phyloP scores from a whole-genome alignment of 495 filamentous ascomycete species.

The Elasticomyces elasticus region DNA sequence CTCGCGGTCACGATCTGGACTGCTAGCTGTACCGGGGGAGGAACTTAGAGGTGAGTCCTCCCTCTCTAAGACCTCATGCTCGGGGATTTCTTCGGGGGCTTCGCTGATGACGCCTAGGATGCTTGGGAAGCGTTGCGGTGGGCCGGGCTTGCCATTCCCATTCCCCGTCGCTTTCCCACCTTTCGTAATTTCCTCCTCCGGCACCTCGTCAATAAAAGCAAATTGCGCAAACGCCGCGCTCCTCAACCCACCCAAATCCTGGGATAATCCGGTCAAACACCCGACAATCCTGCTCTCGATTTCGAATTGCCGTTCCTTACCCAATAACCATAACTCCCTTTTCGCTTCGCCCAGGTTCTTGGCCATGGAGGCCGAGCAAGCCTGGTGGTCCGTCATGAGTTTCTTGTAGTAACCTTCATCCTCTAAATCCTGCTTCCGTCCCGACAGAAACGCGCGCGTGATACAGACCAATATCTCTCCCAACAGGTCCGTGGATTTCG shows the following conservation, averaged over 20 bases:
- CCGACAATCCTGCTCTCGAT: conserved; percentile 71
- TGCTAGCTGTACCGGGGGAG: no score
- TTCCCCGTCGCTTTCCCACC: background rate
- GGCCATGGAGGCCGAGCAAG: conserved; percentile 54
- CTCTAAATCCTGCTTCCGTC: conserved; percentile 67
- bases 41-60: no score
- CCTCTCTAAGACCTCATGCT: no score
- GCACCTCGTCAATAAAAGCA: conserved; percentile 40
- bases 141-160: no score
- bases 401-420: conserved; percentile 51
- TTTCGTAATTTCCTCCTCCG: background rate
- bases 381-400: conserved; percentile 52
- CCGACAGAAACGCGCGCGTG: conserved; percentile 74
- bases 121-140: conserved; percentile 4
- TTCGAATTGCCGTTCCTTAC: conserved; percentile 71
- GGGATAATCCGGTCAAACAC: conserved; percentile 75
- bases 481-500: conserved; percentile 62
- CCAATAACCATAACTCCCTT: conserved; percentile 77
- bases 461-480: conserved; percentile 75
- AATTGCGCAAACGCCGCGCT: conserved; percentile 89
- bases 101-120: conserved; percentile 57
- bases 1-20: no score
- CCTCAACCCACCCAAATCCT: conserved; percentile 82
- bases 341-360: conserved; percentile 81
- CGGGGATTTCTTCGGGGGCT: conserved; percentile 53